phyloP scores from a whole-genome alignment of 73 alveolate species.

The Paraurostyla sp. region DNA sequence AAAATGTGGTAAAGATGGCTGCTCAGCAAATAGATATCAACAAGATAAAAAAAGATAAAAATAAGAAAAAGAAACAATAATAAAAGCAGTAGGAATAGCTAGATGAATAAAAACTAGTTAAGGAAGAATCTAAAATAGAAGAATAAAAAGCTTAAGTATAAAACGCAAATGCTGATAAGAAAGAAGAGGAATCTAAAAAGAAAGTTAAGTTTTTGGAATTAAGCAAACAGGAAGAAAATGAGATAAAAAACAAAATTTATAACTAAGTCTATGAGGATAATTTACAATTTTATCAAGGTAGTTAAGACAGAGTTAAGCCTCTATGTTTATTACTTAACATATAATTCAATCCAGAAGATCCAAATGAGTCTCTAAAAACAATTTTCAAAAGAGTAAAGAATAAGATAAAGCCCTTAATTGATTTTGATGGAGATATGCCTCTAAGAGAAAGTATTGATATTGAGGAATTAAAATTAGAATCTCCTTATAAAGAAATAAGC shows the following conservation, averaged over 20 bases:
- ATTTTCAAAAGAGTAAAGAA: slow-evolving; percentile 58
- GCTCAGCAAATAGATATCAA: slow-evolving; percentile 13
- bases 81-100: slow-evolving; percentile 20
- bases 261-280: slow-evolving; percentile 56
- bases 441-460: slow-evolving; percentile 30
- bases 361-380: slow-evolving; percentile 59
- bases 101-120: not conserved
- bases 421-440: slow-evolving; percentile 60
- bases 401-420: slow-evolving; percentile 55
- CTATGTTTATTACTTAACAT: slow-evolving; percentile 50
- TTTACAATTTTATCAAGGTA: slow-evolving; percentile 46
- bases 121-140: not conserved
- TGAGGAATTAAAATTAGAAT: slow-evolving; percentile 15
- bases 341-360: slow-evolving; percentile 59
- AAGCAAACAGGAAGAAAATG: not conserved
- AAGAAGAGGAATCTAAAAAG: slow-evolving; percentile 58
- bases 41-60: not conserved
- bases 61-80: slow-evolving; percentile 8
- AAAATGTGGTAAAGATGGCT: slow-evolving; percentile 39
- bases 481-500: slow-evolving; percentile 60
- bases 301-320: slow-evolving; percentile 60
- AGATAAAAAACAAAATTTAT: slow-evolving; percentile 52
- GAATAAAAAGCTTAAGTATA: slow-evolving; percentile 38
- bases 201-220: slow-evolving; percentile 12
- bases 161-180: not conserved